Conservation (phyloP, 2,329 filamentous ascomycete species). For the Trichophyton mentagrophytes region DNA sequence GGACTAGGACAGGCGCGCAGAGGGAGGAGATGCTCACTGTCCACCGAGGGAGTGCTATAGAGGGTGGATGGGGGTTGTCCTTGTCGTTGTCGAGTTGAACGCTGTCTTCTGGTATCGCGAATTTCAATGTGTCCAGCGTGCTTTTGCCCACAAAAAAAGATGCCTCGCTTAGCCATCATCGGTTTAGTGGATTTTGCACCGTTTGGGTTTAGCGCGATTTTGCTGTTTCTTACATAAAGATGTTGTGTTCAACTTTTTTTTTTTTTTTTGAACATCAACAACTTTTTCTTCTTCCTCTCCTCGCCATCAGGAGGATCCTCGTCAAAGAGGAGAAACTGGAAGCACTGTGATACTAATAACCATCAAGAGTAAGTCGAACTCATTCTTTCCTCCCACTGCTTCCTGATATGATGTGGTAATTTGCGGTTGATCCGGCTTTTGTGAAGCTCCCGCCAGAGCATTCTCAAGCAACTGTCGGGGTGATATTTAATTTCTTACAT, state of each 20-base stretch:
- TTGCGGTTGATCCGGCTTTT: conserved; percentile 86
- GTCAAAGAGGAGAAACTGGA: background rate
- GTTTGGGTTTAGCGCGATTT: conserved; percentile 13
- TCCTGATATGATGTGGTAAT: conserved; percentile 77
- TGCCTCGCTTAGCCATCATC: background rate
- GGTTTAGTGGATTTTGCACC: conserved; percentile 10
- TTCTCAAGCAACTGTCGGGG: conserved; percentile 58
- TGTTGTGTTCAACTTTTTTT: conserved; percentile 3
- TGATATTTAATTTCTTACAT: conserved; percentile 99
- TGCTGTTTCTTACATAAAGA: background rate
- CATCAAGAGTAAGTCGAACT: conserved; percentile 15
- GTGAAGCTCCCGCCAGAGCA: conserved; percentile 84
- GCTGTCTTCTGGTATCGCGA: conserved; percentile 12
- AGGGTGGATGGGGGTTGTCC: conserved; percentile 11
- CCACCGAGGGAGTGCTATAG: conserved; percentile 13
- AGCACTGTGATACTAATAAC: background rate
- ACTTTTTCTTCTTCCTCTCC: conserved; percentile 14
- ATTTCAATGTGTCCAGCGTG: conserved; percentile 12
- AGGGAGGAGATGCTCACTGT: conserved; percentile 12
- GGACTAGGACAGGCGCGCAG: background rate
- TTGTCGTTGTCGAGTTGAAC: conserved; percentile 14
- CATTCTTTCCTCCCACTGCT: conserved; percentile 10
- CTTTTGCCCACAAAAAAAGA: conserved; percentile 15
- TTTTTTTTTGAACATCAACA: conserved; percentile 4
- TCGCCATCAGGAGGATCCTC: background rate